Evolutionary conservation across 2,329 filamentous ascomycete species (phyloP).

Genomic region (Botryotinia narcissicola): DNA sequence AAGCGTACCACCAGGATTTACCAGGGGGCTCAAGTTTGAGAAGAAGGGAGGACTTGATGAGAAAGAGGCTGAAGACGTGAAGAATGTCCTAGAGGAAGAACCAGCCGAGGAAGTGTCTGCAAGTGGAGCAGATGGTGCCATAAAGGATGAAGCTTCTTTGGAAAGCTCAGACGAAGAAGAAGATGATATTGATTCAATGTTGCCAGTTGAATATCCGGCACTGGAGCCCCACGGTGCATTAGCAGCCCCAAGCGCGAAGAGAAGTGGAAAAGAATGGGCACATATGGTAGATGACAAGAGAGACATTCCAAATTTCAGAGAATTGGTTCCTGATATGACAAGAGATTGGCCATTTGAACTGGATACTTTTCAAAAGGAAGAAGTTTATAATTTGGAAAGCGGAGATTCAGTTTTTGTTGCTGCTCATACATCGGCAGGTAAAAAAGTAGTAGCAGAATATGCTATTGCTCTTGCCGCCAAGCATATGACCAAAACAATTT

Average conservation of each 20-base stretch:
- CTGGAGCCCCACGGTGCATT: conserved; percentile 80
- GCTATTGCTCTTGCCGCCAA: conserved; percentile 94
- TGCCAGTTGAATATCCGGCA: conserved; percentile 91
- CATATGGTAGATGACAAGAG: conserved; percentile 97
- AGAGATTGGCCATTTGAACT: conserved; percentile 95
- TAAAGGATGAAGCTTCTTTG: conserved; percentile 37
- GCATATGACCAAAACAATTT: conserved; percentile 99
- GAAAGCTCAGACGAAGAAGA: conserved; percentile 46
- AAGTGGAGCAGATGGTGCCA: conserved; percentile 37
- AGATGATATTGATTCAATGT: conserved; percentile 75
- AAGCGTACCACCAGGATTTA: conserved; percentile 77
- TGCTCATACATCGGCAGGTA: conserved; percentile 94
- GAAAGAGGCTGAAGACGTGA: conserved; percentile 43
- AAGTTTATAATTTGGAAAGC: conserved; percentile 93
- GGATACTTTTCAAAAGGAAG: conserved; percentile 97
- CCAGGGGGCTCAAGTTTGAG: conserved; percentile 71
- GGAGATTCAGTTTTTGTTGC: conserved; percentile 98
- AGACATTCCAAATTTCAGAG: conserved; percentile 89
- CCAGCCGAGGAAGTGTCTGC: conserved; percentile 23
- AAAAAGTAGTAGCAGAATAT: conserved; percentile 97
- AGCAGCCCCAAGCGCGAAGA: conserved; percentile 67
- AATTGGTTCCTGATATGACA: conserved; percentile 94
- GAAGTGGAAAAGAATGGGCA: conserved; percentile 85
- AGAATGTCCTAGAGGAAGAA: conserved; percentile 18
- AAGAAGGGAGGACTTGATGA: conserved; percentile 56